Percentiles rank a stretch among this genome's conserved stretches.
Conservation (phyloP, 2,329 filamentous ascomycete genomes). For the Trichoderma atrobrunneum region DNA sequence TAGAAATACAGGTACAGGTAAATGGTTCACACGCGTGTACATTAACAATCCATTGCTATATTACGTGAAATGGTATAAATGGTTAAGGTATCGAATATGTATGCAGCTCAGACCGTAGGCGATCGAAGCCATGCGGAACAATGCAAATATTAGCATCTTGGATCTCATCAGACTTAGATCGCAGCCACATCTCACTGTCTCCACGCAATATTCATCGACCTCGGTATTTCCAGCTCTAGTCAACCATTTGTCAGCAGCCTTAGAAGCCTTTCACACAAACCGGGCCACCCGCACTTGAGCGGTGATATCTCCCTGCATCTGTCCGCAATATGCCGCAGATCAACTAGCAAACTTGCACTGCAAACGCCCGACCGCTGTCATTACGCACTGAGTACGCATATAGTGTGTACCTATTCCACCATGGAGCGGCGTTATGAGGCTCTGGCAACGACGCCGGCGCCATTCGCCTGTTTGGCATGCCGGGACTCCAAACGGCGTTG, state of each 20-base stretch:
- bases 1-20: neutral
- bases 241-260: neutral
- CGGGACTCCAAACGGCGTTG: slow-evolving; percentile 18
- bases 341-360: neutral
- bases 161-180: neutral
- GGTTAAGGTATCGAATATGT: neutral
- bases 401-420: neutral
- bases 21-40: neutral
- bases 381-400: neutral
- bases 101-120: neutral
- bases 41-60: neutral
- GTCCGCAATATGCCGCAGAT: slow-evolving; percentile 12
- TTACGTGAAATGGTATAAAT: neutral
- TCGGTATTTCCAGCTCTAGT: neutral
- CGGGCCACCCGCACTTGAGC: neutral
- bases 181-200: neutral
- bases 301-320: neutral
- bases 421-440: slow-evolving; percentile 10
- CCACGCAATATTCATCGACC: neutral
- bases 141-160: neutral
- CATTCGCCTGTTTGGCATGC: slow-evolving; percentile 11
- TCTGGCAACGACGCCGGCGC: slow-evolving; percentile 6
- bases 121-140: neutral
- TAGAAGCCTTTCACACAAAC: neutral
- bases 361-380: neutral